Base-by-base conservation (phyloP, 2,329 filamentous ascomycete genomes). In the Colletotrichum lini region DNA sequence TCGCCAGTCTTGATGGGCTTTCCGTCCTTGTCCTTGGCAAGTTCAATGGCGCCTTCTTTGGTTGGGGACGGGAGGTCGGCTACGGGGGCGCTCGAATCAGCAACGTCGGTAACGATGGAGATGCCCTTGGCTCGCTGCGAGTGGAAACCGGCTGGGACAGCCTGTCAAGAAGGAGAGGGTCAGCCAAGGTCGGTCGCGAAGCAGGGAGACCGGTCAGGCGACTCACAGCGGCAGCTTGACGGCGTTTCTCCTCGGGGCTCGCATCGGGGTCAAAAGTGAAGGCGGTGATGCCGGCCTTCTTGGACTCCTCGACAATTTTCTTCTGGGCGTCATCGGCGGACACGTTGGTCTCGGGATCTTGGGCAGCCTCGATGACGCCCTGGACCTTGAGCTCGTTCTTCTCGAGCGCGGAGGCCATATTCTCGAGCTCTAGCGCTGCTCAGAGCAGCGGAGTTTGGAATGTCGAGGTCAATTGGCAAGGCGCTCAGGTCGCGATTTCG, bases 201-300 rank as follows among this genome's bases (percentile, higher is more conserved):
- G 50, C 26, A 38, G 42, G 18, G 15, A 30, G 2, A 9, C 30
- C 10, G 21, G 45, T 42, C 21, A 40, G 53, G 71, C 53, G 58
- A 87, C 92, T 77, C 87, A 97, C 94, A 79, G 91, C 89, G 86
- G 88, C 86, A 26, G 93, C 92, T 79, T 95, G 93, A 42, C 92
- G 92, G 72, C 89, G 92, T 85, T 99, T 99, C 81, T 97, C 88
- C 80, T 95, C 94, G 0, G 92, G 88, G 53, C 88, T 92, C 52
- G 95, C 95, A 84, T 98, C 84, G 0, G 96, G 94, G 79, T 99
- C 89, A 83, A 98, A 99, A 73, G 91, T 89, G 80, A 93, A 96
- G 74, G 94, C 95, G 40, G 92, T 84, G 30, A 93, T 90, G 52
- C 96, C 96, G 15, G 92, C 94, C 77, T 93, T 92, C 78, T 88